A percentile compares a stretch with the other conserved stretches of the same genome.
phyloP scores from a whole-genome alignment of 495 filamentous ascomycete genomes.

The Jackrogersella minutella region DNA sequence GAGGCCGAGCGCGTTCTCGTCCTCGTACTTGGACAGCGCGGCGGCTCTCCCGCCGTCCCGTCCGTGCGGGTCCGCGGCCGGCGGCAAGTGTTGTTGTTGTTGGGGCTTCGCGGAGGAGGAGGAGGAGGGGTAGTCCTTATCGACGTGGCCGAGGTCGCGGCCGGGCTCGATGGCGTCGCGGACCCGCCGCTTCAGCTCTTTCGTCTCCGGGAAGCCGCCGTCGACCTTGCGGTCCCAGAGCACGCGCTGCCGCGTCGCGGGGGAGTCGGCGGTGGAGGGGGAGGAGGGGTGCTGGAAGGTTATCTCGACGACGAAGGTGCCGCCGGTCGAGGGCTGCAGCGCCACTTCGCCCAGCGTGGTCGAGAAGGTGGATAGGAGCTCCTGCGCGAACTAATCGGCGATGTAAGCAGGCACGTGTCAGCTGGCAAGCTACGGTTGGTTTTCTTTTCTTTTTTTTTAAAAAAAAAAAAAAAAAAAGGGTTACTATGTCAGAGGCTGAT shows the following conservation, averaged over 20 bases:
- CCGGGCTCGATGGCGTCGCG: constrained; percentile 82
- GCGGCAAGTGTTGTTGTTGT: neutral
- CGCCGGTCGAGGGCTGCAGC: constrained; percentile 86
- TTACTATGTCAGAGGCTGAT: neutral
- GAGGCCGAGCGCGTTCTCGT: constrained; percentile 16
- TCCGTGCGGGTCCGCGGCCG: neutral
- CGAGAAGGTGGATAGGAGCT: constrained; percentile 95
- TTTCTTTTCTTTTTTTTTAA: neutral
- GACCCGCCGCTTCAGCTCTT: constrained; percentile 88
- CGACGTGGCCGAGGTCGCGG: constrained; percentile 83
- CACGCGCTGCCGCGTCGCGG: constrained; percentile 43
- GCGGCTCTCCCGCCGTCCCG: neutral
- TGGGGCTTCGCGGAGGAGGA: neutral
- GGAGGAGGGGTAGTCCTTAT: constrained; percentile 54
- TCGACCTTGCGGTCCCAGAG: constrained; percentile 92
- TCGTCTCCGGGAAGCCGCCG: constrained; percentile 92
- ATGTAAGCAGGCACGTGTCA: neutral
- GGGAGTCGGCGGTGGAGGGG: constrained; percentile 65
- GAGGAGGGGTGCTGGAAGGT: constrained; percentile 45
- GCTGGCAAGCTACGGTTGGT: neutral
- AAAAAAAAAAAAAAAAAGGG: neutral
- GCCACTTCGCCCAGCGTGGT: constrained; percentile 88
- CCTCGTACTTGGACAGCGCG: neutral
- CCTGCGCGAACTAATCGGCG: constrained; percentile 82
- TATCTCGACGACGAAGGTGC: constrained; percentile 78